Conservation (phyloP, 2,329 filamentous ascomycete species). For the Cercospora sp. region DNA sequence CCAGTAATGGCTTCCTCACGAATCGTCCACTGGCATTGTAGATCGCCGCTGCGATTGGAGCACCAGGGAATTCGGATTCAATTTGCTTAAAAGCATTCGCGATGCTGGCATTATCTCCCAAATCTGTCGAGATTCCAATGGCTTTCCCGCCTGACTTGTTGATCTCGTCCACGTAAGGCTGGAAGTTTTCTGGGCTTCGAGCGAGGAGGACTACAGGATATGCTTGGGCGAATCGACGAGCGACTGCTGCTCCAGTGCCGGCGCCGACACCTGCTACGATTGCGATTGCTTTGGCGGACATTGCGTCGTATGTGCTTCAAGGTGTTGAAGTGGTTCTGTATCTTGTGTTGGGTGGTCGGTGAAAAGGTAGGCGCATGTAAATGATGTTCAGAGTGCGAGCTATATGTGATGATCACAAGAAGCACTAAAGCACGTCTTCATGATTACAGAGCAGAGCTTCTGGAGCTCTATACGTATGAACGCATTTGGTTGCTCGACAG, state of each 20-base stretch:
- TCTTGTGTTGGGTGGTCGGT: too few relatives aligned
- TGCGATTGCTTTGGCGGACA: constrained; percentile 55
- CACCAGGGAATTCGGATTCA: constrained; percentile 57
- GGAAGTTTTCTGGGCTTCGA: constrained; percentile 65
- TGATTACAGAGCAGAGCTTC: constrained; percentile 9
- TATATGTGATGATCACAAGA: background rate
- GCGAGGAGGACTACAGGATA: constrained; percentile 78
- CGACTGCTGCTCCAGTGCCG: constrained; percentile 66
- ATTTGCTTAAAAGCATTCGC: constrained; percentile 64
- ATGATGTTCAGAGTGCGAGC: background rate
- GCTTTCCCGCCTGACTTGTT: constrained; percentile 66
- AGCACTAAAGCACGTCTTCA: constrained; percentile 6
- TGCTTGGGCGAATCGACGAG: constrained; percentile 59
- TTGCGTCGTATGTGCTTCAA: too few relatives aligned
- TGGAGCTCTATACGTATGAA: constrained; percentile 3
- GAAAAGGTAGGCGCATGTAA: too few relatives aligned
- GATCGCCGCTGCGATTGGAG: constrained; percentile 52
- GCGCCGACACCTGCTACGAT: constrained; percentile 72
- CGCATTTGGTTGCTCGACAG: background rate
- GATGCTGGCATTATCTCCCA: constrained; percentile 57
- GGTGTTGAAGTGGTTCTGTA: too few relatives aligned
- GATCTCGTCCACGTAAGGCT: constrained; percentile 68
- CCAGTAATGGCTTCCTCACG: constrained; percentile 61
- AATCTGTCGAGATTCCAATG: constrained; percentile 68
- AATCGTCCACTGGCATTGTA: constrained; percentile 68